Evolutionary conservation across 2,329 filamentous ascomycete species (phyloP).

Genomic region (Furcasterigmium furcatum): DNA sequence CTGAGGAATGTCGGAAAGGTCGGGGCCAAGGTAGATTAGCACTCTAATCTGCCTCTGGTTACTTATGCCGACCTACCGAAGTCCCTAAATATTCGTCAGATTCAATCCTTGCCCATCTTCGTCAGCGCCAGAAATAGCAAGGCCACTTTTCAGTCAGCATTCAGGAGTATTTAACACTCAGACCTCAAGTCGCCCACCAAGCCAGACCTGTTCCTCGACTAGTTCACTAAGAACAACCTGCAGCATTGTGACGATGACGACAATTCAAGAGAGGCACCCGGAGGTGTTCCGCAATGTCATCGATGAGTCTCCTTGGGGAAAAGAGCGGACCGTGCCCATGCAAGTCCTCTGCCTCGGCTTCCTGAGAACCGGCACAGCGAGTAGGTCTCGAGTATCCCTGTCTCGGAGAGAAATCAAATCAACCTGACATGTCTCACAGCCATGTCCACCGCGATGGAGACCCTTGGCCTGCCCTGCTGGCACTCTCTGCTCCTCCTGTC

Average conservation of each 20-base stretch:
- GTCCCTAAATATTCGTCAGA: no score
- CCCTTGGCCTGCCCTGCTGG: conserved; percentile 13
- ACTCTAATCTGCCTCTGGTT: no score
- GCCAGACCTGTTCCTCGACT: no score
- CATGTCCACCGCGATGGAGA: conserved; percentile 14
- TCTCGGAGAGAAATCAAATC: no score
- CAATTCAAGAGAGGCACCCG: neutral
- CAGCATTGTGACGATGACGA: neutral
- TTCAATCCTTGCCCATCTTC: no score
- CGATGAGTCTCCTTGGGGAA: neutral
- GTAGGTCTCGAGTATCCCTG: neutral
- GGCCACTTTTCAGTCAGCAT: no score
- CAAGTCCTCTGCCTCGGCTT: neutral
- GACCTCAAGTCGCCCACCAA: no score
- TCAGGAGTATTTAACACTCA: no score
- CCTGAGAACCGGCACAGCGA: neutral
- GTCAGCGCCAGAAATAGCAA: no score
- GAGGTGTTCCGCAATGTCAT: neutral
- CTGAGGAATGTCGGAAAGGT: neutral
- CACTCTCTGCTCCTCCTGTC: conserved; percentile 13
- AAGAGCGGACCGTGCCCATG: neutral
- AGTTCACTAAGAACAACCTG: no score
- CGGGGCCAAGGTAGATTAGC: neutral
- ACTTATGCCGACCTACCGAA: no score
- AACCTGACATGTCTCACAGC: neutral